Conservation (phyloP, 2,329 filamentous ascomycete genomes). For the Clonostachys byssicola region DNA sequence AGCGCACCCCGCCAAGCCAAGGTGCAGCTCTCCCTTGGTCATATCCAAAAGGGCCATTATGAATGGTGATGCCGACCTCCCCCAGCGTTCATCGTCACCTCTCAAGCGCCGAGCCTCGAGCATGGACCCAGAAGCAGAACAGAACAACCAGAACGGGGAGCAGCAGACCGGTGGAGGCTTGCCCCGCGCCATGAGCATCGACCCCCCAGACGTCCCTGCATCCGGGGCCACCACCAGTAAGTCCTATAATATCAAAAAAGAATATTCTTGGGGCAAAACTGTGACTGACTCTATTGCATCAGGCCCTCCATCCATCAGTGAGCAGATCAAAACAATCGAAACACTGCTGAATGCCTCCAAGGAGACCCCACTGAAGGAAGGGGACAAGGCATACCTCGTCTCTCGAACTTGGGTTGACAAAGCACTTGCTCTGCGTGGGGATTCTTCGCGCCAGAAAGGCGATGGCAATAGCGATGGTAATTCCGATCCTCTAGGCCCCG, state of each 20-base stretch:
- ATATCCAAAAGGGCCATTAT: constrained; percentile 51
- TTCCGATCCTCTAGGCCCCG: constrained; percentile 56
- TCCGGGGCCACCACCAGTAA: constrained; percentile 2
- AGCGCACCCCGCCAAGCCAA: constrained; percentile 32
- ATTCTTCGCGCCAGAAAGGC: constrained; percentile 49
- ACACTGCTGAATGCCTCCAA: constrained; percentile 50
- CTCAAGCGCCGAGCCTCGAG: constrained; percentile 60
- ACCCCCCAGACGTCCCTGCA: constrained; percentile 21
- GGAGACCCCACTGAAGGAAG: constrained; percentile 57
- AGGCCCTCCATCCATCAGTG: constrained; percentile 27
- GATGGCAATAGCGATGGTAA: constrained; percentile 36
- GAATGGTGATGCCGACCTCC: constrained; percentile 53
- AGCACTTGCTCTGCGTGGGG: constrained; percentile 62
- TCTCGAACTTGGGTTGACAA: constrained; percentile 75
- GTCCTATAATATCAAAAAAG: not conserved
- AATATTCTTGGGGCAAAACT: not conserved
- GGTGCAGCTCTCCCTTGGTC: constrained; percentile 45
- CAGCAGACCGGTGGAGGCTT: constrained; percentile 8
- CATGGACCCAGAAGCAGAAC: constrained; percentile 47
- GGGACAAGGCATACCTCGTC: constrained; percentile 73
- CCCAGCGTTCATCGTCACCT: constrained; percentile 60
- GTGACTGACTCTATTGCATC: not conserved
- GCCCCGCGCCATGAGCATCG: constrained; percentile 35
- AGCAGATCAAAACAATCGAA: constrained; percentile 71
- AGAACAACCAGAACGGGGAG: constrained; percentile 24